Percentiles rank a stretch among this genome's conserved stretches.
phyloP scores from a whole-genome alignment of 129 eudicot species.

The Logfia minima region DNA sequence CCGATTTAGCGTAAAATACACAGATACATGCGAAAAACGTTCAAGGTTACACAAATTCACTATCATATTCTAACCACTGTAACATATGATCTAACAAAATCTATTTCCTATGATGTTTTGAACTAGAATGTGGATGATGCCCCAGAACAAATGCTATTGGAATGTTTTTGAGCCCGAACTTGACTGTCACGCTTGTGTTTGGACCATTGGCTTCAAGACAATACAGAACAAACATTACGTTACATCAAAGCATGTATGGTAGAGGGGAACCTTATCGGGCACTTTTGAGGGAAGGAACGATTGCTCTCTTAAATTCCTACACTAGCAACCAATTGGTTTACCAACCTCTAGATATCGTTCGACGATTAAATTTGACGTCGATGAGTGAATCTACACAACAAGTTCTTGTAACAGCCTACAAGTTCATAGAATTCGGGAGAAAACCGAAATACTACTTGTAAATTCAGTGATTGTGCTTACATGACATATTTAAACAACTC shows the following conservation, averaged over 20 bases:
- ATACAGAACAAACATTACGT: constrained; percentile 64
- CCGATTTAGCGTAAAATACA: no score
- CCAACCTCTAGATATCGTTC: constrained; percentile 43
- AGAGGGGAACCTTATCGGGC: constrained; percentile 76
- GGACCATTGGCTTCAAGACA: constrained; percentile 60
- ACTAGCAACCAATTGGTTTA: constrained; percentile 50
- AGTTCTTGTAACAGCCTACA: constrained; percentile 53
- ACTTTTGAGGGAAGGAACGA: constrained; percentile 73
- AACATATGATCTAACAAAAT: not conserved
- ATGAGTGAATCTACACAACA: constrained; percentile 36
- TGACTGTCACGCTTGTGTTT: constrained; percentile 50
- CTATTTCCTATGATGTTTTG: not conserved
- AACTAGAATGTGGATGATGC: constrained; percentile 64
- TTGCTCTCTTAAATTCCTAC: constrained; percentile 79
- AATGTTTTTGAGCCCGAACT: constrained; percentile 54
- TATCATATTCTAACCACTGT: no score
- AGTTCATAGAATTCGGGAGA: constrained; percentile 66
- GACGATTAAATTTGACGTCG: constrained; percentile 50
- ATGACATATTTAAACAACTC: constrained; percentile 15
- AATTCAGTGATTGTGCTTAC: constrained; percentile 49
- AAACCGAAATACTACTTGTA: constrained; percentile 50
- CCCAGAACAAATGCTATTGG: constrained; percentile 80
- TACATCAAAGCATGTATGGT: constrained; percentile 49
- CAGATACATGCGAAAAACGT: no score
- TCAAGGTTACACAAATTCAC: no score